A percentile compares a stretch with the other conserved stretches of the same genome.
phyloP scores from a whole-genome alignment of 202 grass and related monocot genomes.

The Thinopyrum obtusiflorum region DNA sequence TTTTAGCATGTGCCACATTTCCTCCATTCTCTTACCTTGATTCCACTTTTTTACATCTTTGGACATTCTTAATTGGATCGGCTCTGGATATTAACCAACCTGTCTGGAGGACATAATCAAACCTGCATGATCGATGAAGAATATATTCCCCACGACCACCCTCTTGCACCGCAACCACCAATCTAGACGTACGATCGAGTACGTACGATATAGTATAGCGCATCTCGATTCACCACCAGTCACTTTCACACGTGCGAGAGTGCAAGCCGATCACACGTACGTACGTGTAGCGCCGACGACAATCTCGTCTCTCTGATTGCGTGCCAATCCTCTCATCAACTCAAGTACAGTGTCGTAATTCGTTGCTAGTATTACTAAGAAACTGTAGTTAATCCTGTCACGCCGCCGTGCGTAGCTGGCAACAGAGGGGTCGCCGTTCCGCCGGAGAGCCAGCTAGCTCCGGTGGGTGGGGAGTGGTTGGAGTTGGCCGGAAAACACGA shows the following conservation, averaged over 20 bases:
- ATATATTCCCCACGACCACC: neutral
- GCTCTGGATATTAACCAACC: neutral
- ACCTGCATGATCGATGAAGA: conserved; percentile 26
- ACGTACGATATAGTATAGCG: neutral
- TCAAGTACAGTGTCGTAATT: neutral
- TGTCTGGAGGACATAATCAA: conserved; percentile 3
- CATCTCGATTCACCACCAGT: neutral
- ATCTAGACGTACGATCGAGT: neutral
- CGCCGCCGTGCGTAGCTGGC: neutral
- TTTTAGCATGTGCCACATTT: neutral
- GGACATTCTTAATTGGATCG: neutral
- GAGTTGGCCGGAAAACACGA: conserved; percentile 54
- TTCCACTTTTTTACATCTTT: neutral
- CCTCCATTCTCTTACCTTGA: neutral
- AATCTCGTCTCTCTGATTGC: neutral
- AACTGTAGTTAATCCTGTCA: neutral
- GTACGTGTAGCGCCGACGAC: neutral
- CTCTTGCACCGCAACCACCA: neutral
- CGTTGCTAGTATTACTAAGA: neutral
- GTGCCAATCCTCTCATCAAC: neutral
- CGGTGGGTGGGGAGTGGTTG: conserved; percentile 41
- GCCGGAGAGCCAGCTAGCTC: neutral
- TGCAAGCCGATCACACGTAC: neutral
- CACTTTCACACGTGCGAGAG: conserved; percentile 15
- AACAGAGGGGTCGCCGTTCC: neutral